These are phyloP conservation scores for Mallotus repandus DNA, from an alignment of 441 rosid species.

Conservation along the genomic window DNA sequence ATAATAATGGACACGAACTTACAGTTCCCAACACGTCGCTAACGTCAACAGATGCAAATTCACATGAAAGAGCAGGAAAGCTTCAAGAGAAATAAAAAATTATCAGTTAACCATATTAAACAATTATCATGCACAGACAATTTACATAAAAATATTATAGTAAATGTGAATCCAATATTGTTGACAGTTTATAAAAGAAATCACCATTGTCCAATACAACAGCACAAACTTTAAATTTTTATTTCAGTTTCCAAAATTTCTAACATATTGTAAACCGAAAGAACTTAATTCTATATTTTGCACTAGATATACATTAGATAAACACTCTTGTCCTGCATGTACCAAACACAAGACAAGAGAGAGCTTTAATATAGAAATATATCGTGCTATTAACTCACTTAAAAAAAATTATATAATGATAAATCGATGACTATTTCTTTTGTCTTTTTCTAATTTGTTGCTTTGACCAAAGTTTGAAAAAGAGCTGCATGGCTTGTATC, in stretches of 20 bases:
- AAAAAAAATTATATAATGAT: too few species aligned
- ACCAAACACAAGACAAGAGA: background rate
- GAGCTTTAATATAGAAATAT: background rate
- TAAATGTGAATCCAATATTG: background rate
- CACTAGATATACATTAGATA: background rate
- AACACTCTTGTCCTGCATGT: background rate
- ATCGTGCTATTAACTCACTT: too few species aligned
- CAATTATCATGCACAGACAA: background rate
- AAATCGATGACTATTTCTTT: background rate
- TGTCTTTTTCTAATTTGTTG: background rate
- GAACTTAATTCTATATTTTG: too few species aligned
- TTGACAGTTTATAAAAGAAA: background rate
- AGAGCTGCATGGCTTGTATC: background rate
- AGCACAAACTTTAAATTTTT: background rate
- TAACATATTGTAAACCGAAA: too few species aligned
- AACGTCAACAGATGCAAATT: slow-evolving; percentile 95
- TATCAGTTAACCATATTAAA: slow-evolving; percentile 21
- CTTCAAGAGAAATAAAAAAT: slow-evolving; percentile 42
- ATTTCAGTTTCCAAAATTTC: too few species aligned
- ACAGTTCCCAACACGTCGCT: slow-evolving; percentile 98
- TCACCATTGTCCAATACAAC: background rate
- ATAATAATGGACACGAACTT: slow-evolving; percentile 42
- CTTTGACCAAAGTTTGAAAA: background rate
- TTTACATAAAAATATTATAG: background rate
- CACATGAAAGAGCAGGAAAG: slow-evolving; percentile 97